A percentile compares a stretch with the other conserved stretches of the same genome.
Conservation (phyloP, 1,139 yeast genomes). For the Casaregolazyma suthepensis region DNA sequence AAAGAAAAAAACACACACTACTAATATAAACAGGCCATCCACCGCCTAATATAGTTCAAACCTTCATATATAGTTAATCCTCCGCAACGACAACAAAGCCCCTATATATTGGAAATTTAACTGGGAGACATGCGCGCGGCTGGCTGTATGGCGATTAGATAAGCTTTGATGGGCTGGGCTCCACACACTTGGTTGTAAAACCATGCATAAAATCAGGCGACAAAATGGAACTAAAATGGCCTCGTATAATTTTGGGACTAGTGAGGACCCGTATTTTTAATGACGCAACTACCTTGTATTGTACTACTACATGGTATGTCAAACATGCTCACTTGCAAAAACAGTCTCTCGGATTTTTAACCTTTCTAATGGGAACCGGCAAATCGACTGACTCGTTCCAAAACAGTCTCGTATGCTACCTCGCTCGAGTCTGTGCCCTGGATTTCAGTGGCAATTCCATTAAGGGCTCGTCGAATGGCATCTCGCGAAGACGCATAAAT, state of each 20-base stretch:
- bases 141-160: background rate
- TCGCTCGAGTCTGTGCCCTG: slow-evolving; percentile 98
- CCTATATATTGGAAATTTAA: background rate
- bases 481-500: slow-evolving; percentile 96
- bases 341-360: background rate
- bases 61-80: background rate
- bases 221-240: background rate
- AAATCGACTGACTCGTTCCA: slow-evolving; percentile 84
- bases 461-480: slow-evolving; percentile 93
- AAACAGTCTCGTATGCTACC: slow-evolving; percentile 87
- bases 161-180: background rate
- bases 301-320: background rate
- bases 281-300: background rate
- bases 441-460: slow-evolving; percentile 87
- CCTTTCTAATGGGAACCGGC: slow-evolving; percentile 50
- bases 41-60: background rate
- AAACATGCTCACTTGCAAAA: background rate
- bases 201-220: background rate
- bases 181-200: too few species aligned
- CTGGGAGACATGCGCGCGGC: background rate
- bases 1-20: background rate
- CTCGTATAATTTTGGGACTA: background rate
- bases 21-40: background rate
- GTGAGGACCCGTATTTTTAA: background rate
- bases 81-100: background rate